A percentile compares a stretch with the other conserved stretches of the same genome.
These are phyloP conservation scores for Alternaria sp. DNA, from an alignment of 2,329 filamentous ascomycete species.

Conservation along the genomic window DNA sequence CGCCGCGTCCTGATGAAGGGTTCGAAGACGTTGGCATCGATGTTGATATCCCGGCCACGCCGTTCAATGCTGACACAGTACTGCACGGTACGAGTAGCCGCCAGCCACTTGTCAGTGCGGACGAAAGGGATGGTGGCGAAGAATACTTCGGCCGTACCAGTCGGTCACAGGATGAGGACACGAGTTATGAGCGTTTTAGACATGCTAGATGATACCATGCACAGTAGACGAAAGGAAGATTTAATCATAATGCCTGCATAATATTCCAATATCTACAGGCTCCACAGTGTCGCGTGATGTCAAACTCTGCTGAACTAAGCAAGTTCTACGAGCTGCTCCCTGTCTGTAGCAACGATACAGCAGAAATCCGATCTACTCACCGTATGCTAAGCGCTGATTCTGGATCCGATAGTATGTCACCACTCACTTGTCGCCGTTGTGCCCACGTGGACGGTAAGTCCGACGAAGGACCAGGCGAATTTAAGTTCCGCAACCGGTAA, in stretches of 20 bases:
- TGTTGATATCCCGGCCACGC: constrained; percentile 33
- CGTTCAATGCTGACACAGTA: constrained; percentile 34
- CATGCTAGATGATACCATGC: constrained; percentile 1
- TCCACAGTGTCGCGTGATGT: not conserved
- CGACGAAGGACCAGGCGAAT: not conserved
- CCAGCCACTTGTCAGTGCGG: constrained; percentile 27
- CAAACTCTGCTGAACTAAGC: not conserved
- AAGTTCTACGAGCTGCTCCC: not conserved
- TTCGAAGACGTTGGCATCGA: constrained; percentile 32
- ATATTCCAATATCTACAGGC: not conserved
- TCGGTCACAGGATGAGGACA: constrained; percentile 21
- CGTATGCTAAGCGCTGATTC: not conserved
- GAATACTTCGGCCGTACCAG: constrained; percentile 16
- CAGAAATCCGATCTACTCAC: not conserved
- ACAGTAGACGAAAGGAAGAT: not conserved
- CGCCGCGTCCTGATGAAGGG: constrained; percentile 21
- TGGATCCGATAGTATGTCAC: not conserved
- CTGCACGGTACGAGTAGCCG: constrained; percentile 24
- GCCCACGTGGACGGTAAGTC: not conserved
- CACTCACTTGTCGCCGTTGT: not conserved
- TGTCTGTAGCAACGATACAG: not conserved
- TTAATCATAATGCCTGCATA: constrained; percentile 4
- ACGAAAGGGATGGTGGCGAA: constrained; percentile 11
- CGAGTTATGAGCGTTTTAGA: constrained; percentile 31
- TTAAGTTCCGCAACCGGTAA: not conserved